These are phyloP conservation scores for Phaeosphaeria sp. DNA, from an alignment of 2,329 filamentous ascomycete genomes.

Conservation along the genomic window DNA sequence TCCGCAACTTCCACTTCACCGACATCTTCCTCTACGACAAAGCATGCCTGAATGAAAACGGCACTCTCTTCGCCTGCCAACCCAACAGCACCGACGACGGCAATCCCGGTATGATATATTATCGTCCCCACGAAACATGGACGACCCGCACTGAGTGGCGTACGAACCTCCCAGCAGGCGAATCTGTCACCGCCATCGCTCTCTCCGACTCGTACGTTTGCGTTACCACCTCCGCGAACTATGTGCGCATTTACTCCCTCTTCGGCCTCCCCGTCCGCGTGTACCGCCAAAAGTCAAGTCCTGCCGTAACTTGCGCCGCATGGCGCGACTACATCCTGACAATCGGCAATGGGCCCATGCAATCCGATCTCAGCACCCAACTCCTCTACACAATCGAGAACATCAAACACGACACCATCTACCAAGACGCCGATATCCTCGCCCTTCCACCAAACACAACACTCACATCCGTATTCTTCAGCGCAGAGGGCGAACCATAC, in stretches of 20 bases:
- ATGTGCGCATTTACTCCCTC: slow-evolving; percentile 90
- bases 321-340: slow-evolving; percentile 98
- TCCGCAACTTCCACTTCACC: slow-evolving; percentile 96
- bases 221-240: slow-evolving; percentile 84
- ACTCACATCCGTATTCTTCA: slow-evolving; percentile 88
- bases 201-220: slow-evolving; percentile 91
- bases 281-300: slow-evolving; percentile 88
- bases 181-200: slow-evolving; percentile 85
- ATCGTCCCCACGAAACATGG: slow-evolving; percentile 97
- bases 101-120: slow-evolving; percentile 85
- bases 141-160: slow-evolving; percentile 90
- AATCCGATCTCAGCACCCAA: slow-evolving; percentile 76
- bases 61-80: slow-evolving; percentile 83
- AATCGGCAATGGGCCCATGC: slow-evolving; percentile 88
- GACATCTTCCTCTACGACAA: slow-evolving; percentile 97
- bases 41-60: slow-evolving; percentile 85
- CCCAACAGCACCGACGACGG: slow-evolving; percentile 55
- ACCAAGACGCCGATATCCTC: slow-evolving; percentile 91
- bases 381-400: slow-evolving; percentile 94
- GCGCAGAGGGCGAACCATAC: slow-evolving; percentile 90
- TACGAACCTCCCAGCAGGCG: slow-evolving; percentile 84
- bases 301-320: slow-evolving; percentile 89
- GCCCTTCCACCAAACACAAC: slow-evolving; percentile 78
- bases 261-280: slow-evolving; percentile 90
- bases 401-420: slow-evolving; percentile 90